A percentile compares a stretch with the other conserved stretches of the same genome.
phyloP scores from a whole-genome alignment of 257 asterid genomes.

The Primulina huaijiensis region DNA sequence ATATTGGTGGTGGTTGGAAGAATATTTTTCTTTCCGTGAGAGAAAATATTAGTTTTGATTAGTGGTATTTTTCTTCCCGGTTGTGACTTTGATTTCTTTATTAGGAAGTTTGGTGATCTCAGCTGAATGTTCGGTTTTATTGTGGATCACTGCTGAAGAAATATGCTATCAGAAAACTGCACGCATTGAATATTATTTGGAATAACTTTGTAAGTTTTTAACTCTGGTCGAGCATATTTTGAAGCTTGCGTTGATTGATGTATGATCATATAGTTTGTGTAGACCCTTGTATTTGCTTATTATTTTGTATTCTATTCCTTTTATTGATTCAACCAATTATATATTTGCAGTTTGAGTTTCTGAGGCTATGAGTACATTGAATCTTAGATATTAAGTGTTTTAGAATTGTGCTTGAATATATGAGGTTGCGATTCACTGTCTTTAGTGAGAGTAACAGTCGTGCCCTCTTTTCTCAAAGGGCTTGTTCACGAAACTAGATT shows the following conservation, averaged over 20 bases:
- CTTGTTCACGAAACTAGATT: background rate
- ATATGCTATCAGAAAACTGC: slow-evolving; percentile 20
- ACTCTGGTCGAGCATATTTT: slow-evolving; percentile 16
- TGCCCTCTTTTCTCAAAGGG: background rate
- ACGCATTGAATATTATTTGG: background rate
- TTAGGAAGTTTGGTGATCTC: slow-evolving; percentile 28
- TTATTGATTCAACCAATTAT: slow-evolving; percentile 2
- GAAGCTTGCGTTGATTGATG: background rate
- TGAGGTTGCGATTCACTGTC: background rate
- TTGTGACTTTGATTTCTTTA: slow-evolving; percentile 20
- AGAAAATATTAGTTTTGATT: slow-evolving; percentile 51
- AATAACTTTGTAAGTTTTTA: slow-evolving; percentile 1
- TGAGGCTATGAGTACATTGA: background rate
- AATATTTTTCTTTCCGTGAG: slow-evolving; percentile 30
- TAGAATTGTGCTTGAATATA: background rate
- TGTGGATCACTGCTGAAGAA: slow-evolving; percentile 31
- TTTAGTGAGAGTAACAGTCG: background rate
- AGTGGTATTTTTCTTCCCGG: slow-evolving; percentile 26
- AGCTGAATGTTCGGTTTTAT: slow-evolving; percentile 21
- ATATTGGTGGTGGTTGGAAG: slow-evolving; percentile 35
- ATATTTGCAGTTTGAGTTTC: background rate
- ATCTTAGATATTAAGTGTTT: background rate
- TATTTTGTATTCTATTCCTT: background rate
- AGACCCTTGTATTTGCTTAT: background rate
- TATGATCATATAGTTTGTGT: slow-evolving; percentile 1